Percentiles rank a stretch among this genome's conserved stretches.
Conservation (phyloP, 306 rosid genomes). For the Albizia julibrissin region DNA sequence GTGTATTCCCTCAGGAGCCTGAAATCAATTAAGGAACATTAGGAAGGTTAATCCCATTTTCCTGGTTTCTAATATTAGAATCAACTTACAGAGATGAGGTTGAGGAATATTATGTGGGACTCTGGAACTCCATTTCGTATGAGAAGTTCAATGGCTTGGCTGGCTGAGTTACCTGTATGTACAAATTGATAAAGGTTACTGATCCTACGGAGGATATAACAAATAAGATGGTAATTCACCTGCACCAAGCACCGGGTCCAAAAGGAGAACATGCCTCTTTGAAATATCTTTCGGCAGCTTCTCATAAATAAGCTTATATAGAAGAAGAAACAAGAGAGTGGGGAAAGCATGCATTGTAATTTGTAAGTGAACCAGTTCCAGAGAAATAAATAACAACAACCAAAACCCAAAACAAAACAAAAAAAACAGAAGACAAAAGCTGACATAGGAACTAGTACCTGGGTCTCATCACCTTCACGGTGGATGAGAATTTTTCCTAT, state of each 20-base stretch:
- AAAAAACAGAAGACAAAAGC: background rate
- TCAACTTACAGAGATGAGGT: constrained; percentile 80
- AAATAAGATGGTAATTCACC: constrained; percentile 47
- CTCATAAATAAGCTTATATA: constrained; percentile 79
- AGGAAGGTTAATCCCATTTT: background rate
- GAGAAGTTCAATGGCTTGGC: constrained; percentile 88
- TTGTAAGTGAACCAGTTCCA: constrained; percentile 19
- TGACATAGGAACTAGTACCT: constrained; percentile 30
- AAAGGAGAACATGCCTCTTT: constrained; percentile 93
- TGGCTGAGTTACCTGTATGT: constrained; percentile 80
- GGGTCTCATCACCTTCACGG: constrained; percentile 68
- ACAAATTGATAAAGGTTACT: constrained; percentile 18
- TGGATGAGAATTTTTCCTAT: constrained; percentile 94
- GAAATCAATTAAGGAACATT: constrained; percentile 1
- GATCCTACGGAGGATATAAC: background rate
- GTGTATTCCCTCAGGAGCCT: constrained; percentile 93
- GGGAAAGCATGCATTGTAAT: background rate
- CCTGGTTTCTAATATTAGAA: background rate
- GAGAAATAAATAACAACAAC: background rate
- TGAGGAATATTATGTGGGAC: constrained; percentile 80
- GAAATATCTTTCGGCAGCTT: constrained; percentile 93
- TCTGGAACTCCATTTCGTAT: constrained; percentile 89
- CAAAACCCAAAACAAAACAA: background rate
- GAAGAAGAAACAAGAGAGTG: background rate
- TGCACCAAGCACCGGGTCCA: constrained; percentile 91